Percentiles rank a stretch among this genome's conserved stretches.
Conservation (phyloP, 2,329 filamentous ascomycete genomes). For the Chalaropsis thielavioides region DNA sequence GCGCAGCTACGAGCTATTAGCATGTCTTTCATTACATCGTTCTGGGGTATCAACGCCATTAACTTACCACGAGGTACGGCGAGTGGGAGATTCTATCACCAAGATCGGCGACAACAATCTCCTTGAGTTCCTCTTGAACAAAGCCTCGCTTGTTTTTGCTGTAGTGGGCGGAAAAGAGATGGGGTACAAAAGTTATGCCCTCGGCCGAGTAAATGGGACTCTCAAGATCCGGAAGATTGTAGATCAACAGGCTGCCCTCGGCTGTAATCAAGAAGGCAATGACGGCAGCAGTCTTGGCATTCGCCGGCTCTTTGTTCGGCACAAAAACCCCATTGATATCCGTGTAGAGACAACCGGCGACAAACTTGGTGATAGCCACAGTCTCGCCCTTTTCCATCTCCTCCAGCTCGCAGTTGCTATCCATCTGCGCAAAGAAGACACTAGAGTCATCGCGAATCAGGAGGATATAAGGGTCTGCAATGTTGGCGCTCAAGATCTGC, state of each 20-base stretch:
- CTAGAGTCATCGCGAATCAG: slow-evolving; percentile 74
- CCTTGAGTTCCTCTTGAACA: slow-evolving; percentile 57
- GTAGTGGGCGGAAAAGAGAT: slow-evolving; percentile 58
- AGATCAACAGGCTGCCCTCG: slow-evolving; percentile 64
- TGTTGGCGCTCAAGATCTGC: slow-evolving; percentile 63
- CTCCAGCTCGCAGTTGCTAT: slow-evolving; percentile 66
- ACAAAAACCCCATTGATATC: slow-evolving; percentile 46
- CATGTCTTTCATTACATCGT: background rate
- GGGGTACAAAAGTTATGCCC: slow-evolving; percentile 62
- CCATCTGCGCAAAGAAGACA: slow-evolving; percentile 63
- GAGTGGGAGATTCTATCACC: slow-evolving; percentile 56
- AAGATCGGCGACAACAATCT: slow-evolving; percentile 72
- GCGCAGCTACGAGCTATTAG: slow-evolving; percentile 42
- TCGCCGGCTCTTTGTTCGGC: slow-evolving; percentile 28
- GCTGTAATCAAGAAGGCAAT: slow-evolving; percentile 65
- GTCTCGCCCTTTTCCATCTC: slow-evolving; percentile 54
- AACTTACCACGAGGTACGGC: slow-evolving; percentile 67
- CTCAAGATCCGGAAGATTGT: slow-evolving; percentile 57
- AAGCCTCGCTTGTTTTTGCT: slow-evolving; percentile 52
- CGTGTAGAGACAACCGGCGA: slow-evolving; percentile 70
- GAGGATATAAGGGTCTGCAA: slow-evolving; percentile 73
- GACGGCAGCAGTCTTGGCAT: slow-evolving; percentile 33
- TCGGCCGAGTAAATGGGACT: slow-evolving; percentile 61
- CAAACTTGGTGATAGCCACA: slow-evolving; percentile 54
- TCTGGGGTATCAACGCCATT: background rate